Percentiles rank a stretch among this genome's conserved stretches.
Conservation (phyloP, 2,329 filamentous ascomycete species). For the Microcyclosporella mali region DNA sequence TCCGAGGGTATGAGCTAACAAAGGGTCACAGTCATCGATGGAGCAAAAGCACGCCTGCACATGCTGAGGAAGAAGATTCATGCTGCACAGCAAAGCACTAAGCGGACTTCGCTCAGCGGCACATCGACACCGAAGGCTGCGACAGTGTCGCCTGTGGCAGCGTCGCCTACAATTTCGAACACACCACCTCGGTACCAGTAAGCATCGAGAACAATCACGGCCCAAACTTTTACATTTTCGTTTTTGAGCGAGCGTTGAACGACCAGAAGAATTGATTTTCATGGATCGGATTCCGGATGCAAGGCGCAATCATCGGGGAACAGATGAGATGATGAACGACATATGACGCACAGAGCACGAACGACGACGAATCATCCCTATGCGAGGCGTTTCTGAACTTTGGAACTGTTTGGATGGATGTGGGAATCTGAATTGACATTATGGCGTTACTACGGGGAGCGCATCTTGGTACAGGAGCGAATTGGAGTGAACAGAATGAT, state of each 20-base stretch:
- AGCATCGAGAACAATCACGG: background rate
- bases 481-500: too few relatives aligned
- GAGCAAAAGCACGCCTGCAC: slow-evolving; percentile 38
- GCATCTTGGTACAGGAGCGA: background rate
- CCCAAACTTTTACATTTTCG: slow-evolving; percentile 1
- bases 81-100: slow-evolving; percentile 30
- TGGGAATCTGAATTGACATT: background rate
- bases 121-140: slow-evolving; percentile 16
- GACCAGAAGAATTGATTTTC: background rate
- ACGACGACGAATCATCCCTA: background rate
- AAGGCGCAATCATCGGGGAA: too few relatives aligned
- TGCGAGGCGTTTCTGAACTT: background rate
- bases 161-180: slow-evolving; percentile 13
- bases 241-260: background rate
- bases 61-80: slow-evolving; percentile 43
- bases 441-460: too few relatives aligned
- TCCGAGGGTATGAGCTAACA: slow-evolving; percentile 23
- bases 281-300: too few relatives aligned
- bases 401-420: background rate
- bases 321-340: too few relatives aligned
- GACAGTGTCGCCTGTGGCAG: slow-evolving; percentile 10
- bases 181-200: slow-evolving; percentile 17
- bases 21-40: slow-evolving; percentile 39
- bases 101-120: slow-evolving; percentile 18
- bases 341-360: background rate